Conservation (phyloP, 2,329 filamentous ascomycete genomes). For the Thelonectria rubi region DNA sequence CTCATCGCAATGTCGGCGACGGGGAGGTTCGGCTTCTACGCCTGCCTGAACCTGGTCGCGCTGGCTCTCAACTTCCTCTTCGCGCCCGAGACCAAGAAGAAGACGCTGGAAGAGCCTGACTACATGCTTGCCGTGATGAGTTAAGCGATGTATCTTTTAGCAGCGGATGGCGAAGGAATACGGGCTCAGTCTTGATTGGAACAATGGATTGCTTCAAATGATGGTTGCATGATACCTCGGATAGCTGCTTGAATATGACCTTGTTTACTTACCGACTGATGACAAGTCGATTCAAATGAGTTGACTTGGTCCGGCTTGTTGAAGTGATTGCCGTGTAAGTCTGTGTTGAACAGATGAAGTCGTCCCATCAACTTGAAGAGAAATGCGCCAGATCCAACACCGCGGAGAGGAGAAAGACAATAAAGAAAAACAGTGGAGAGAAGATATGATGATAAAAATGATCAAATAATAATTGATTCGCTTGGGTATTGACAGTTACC, state of each 20-base stretch:
- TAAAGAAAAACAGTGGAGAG: neutral
- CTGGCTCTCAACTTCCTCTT: conserved; percentile 59
- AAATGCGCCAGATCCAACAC: neutral
- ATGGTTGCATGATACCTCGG: neutral
- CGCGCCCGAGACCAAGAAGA: conserved; percentile 61
- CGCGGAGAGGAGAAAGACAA: neutral
- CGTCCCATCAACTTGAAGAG: neutral
- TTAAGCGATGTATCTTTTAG: conserved; percentile 42
- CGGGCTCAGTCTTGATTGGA: conserved; percentile 25
- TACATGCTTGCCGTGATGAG: conserved; percentile 56
- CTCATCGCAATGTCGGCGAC: conserved; percentile 47
- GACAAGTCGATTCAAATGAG: too few relatives aligned
- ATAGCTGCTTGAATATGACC: neutral
- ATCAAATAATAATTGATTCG: neutral
- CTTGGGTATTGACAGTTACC: neutral
- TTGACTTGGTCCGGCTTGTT: neutral
- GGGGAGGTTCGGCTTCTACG: conserved; percentile 54
- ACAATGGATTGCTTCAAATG: neutral
- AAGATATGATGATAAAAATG: neutral
- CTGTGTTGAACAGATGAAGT: neutral
- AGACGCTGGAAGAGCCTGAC: conserved; percentile 61
- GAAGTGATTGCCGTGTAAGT: neutral
- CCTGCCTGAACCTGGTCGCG: conserved; percentile 56
- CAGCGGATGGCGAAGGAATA: conserved; percentile 16
- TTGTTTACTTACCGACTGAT: neutral